Base-by-base conservation (phyloP, 176 grass and related monocot species). In the Eremochloa ophiuroides region DNA sequence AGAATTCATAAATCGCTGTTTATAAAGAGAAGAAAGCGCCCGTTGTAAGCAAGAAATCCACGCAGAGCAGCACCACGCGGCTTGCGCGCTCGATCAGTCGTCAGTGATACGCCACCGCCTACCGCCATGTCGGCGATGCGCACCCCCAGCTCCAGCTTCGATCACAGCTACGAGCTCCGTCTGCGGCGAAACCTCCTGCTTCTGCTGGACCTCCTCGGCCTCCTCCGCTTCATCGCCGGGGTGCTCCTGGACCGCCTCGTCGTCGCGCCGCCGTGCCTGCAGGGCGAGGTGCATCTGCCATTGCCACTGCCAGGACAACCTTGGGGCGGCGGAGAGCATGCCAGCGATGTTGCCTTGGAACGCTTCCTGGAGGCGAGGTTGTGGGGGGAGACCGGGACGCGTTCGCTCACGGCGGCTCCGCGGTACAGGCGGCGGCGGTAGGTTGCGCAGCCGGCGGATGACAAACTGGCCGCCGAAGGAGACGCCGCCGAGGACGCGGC, bases 241-340 rank as follows among this genome's bases (percentile, higher is more conserved):
- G 73, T 82, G 22, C 37, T 82, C 83, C 78, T 89, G 15, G 83
- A 82, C 58, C 83, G 78, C 66, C 78, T 89, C 66, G 78, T 73
- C 87, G 12, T 89, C 83, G 66, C 7, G 44, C 12, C n/a, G n/a
- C n/a, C 73, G 56, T 82, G 23, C 46, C n/a, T n/a, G n/a, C 31
- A 77, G 4, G 73, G 33, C 73, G 73, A 37, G 30, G 37, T 77
- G 72, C 22, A 2, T 14, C 82, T 89, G 53, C n/a, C n/a, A n/a
- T n/a, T n/a, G n/a, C n/a, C n/a, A n/a, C n/a, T n/a, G n/a, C 87
- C 76, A 9, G 27, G 31, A 13, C 34, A 46, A 2, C 8, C 15
- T 5, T 85, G 77, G 71, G 22, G 6, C 12, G 87, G 34, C 34
- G 34, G 18, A 2, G 87, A 80, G 76, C 16, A 6, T 26, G n/a